phyloP scores from a whole-genome alignment of 1,139 yeast species.

The Spathaspora jeffriesii region DNA sequence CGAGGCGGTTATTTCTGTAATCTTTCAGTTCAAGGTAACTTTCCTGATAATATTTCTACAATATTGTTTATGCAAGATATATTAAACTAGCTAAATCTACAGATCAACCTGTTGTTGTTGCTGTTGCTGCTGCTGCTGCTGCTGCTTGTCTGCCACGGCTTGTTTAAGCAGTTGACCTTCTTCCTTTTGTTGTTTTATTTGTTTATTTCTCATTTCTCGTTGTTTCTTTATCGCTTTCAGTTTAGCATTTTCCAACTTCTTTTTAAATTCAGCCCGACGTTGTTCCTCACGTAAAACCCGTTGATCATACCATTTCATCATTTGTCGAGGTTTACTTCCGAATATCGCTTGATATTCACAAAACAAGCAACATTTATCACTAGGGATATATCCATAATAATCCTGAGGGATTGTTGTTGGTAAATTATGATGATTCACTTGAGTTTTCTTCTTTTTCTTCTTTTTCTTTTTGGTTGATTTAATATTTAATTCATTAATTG shows the following conservation, averaged over 20 bases:
- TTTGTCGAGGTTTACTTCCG: conserved; percentile 20
- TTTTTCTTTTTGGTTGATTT: conserved; percentile 23
- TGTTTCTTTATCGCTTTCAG: conserved; percentile 34
- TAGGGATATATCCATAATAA: conserved; percentile 14
- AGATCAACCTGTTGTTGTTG: too few species aligned
- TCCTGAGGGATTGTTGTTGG: conserved; percentile 9
- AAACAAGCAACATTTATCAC: conserved; percentile 43
- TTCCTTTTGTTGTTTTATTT: conserved; percentile 13
- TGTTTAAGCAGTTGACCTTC: conserved; percentile 1
- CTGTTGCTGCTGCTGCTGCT: neutral
- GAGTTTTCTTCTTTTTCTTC: conserved; percentile 16
- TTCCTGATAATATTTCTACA: too few species aligned
- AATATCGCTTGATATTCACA: conserved; percentile 60
- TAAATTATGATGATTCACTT: conserved; percentile 1
- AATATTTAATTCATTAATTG: conserved; percentile 16
- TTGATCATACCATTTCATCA: conserved; percentile 27
- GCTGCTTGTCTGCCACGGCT: too few species aligned
- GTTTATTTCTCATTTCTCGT: conserved; percentile 25
- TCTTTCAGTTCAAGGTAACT: too few species aligned
- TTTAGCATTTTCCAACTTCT: conserved; percentile 37
- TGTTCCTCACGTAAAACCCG: conserved; percentile 34
- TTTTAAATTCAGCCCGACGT: conserved; percentile 33
- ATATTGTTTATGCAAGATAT: too few species aligned
- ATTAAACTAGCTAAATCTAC: too few species aligned
- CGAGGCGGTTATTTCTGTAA: too few species aligned